These are phyloP conservation scores for Anastatica hierochuntica DNA, from an alignment of 345 rosid genomes.

Conservation along the genomic window DNA sequence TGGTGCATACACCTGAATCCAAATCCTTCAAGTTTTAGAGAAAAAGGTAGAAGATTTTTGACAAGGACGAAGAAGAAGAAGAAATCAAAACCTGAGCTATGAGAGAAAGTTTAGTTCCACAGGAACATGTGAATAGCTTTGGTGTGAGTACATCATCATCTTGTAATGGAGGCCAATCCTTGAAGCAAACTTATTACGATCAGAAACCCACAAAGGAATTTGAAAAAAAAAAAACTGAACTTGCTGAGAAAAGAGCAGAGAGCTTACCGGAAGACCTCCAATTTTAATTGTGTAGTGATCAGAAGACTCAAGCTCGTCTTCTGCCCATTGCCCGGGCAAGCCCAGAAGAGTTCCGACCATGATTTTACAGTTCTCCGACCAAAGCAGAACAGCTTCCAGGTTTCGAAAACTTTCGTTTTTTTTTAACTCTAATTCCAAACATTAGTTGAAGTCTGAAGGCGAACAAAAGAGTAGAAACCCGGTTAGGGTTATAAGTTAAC, in stretches of 20 bases:
- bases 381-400: too few relatives aligned
- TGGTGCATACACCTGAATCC: conserved; percentile 57
- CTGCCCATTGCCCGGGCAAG: conserved; percentile 84
- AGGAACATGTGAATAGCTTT: conserved; percentile 33
- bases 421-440: too few relatives aligned
- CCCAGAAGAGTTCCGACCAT: conserved; percentile 49
- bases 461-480: too few relatives aligned
- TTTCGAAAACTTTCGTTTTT: too few relatives aligned
- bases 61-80: too few relatives aligned
- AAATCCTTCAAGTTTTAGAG: background rate
- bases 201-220: background rate
- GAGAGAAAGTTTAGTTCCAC: conserved; percentile 60
- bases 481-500: conserved; percentile 10
- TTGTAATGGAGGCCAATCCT: conserved; percentile 92
- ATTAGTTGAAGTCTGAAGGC: too few relatives aligned
- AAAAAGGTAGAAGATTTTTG: too few relatives aligned
- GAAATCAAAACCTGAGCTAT: conserved; percentile 63
- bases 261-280: conserved; percentile 70
- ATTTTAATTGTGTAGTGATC: conserved; percentile 74
- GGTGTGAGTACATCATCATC: conserved; percentile 30
- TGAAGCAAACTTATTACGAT: background rate
- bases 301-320: conserved; percentile 48
- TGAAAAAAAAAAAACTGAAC: background rate
- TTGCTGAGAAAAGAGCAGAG: background rate
- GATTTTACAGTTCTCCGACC: background rate